Base-by-base conservation (phyloP, 768 basidiomycete species). In the Rhodotorula taiwanensis region DNA sequence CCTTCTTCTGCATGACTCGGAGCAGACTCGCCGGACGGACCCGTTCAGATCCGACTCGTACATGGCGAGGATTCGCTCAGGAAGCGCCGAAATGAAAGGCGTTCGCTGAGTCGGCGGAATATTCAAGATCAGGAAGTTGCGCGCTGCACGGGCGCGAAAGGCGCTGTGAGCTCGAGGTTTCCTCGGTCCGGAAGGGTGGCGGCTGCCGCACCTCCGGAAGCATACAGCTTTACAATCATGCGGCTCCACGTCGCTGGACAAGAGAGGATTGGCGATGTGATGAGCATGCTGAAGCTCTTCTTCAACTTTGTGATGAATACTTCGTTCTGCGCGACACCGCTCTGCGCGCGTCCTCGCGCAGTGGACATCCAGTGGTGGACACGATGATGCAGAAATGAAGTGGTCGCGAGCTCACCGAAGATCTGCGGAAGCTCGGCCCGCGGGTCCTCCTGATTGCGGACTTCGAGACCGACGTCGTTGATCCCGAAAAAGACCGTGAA, bases 91-190 rank as follows among this genome's bases (percentile, higher is more conserved):
- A 10, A 60, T 23, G n/a, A 65, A 21, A 3, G 64, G 64, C 4
- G 55, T 57, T 2, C 50, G 50, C 13, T 42, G 11, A 10, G 58
- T 60, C 13, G 64, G 64, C 25, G 64, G 64, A 2, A 65, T 36
- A n/a, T 58, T 55, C 0, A 65, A 27, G 28, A 65, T n/a, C 5
- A 65, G 58, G 21, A 65, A 60, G 30, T 65, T 65, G 23, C 64
- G 58, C 13, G 64, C 47, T 48, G 47, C 54, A 51, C 48, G 4
- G 16, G 34, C 27, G 3, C 6, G 7, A 9, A 13, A 27, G 14
- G 25, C 13, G 25, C 25, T 47, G 27, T 27, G 25, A 27, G 10
- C 9, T 3, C 3, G 15, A 15, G 3, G 11, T n/a, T 14, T 9
- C 11, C 5, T 5, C 4, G 30, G 50, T 16, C 13, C 3, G 47